Base-by-base conservation (phyloP, 768 basidiomycete genomes). In the Amanita rimosa region DNA sequence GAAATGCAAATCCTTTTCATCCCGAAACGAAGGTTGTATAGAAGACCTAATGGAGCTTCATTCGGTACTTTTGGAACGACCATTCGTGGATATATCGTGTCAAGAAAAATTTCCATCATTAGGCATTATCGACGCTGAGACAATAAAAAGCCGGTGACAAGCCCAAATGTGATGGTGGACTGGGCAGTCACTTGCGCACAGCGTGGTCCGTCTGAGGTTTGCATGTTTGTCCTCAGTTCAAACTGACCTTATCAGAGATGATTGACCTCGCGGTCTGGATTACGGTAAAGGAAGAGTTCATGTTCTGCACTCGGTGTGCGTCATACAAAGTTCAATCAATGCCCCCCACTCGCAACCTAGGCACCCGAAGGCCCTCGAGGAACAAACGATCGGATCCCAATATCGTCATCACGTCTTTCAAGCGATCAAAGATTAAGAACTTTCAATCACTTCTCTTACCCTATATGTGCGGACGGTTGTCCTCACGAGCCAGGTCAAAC, bases 351-450 rank as follows among this genome's bases (percentile, higher is more conserved):
- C 22, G 44, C 42, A 14, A 13, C 26, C 43, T 33, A 46, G 44
- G 44, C 34, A 46, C 44, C 31, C 33, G 34, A 35, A 36, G 34
- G 33, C 21, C 14, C 17, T 46, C 33, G 34, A 36, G 44, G 33
- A 24, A 46, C 34, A 46, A 46, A 46, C 31, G 44, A 46, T 35
- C 44, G 44, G 33, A 46, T 34, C 31, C 16, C 31, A n/a, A 2
- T n/a, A 13, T 34, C 31, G 31, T n/a, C 29, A 22, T n/a, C 14
- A 44, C 17, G n/a, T 35, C 31, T 19, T 45, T 19, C 21, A 9
- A 24, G 21, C 33, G 31, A 46, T 36, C 44, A 36, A 31, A 34
- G 44, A 46, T 46, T 33, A 31, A 44, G 44, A 44, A 44, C 11
- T 17, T 29, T 40, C 40, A 41, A 44, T 34, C 43, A 44, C 11